A percentile compares a stretch with the other conserved stretches of the same genome.
phyloP scores from a whole-genome alignment of 2,329 filamentous ascomycete genomes.

The Saccharata proteae region DNA sequence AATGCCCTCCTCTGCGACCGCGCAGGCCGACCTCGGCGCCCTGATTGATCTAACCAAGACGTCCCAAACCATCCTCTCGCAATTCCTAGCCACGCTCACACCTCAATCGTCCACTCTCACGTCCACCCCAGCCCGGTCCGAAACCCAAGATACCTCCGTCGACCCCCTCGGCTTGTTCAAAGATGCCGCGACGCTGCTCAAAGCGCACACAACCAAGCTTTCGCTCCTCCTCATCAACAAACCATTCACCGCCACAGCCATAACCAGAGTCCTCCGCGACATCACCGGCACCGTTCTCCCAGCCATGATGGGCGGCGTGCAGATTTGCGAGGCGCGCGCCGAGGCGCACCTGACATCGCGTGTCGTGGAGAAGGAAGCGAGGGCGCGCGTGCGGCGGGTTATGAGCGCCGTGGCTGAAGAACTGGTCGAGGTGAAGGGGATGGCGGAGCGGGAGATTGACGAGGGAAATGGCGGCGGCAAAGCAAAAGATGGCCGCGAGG shows the following conservation, averaged over 20 bases:
- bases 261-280: constrained; percentile 57
- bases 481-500: neutral
- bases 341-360: constrained; percentile 28
- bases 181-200: constrained; percentile 60
- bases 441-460: constrained; percentile 14
- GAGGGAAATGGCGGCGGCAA: constrained; percentile 2
- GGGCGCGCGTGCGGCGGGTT: constrained; percentile 45
- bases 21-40: constrained; percentile 13
- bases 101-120: constrained; percentile 6
- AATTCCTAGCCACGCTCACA: constrained; percentile 23
- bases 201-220: constrained; percentile 75
- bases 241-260: constrained; percentile 71
- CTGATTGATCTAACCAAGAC: constrained; percentile 24
- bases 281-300: constrained; percentile 64
- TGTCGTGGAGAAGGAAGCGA: constrained; percentile 52
- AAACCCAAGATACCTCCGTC: constrained; percentile 12
- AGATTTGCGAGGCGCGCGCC: constrained; percentile 1
- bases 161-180: constrained; percentile 54
- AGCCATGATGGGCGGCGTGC: constrained; percentile 56
- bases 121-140: constrained; percentile 2
- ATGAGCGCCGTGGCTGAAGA: constrained; percentile 52
- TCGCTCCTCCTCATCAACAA: constrained; percentile 77
- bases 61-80: constrained; percentile 22
- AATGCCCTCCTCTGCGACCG: neutral
- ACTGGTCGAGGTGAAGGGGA: constrained; percentile 19